Evolutionary conservation across 148 eudicot species (phyloP), one percentile per base, ranked within the genome.

Genomic region (Camellia granthamiana): DNA sequence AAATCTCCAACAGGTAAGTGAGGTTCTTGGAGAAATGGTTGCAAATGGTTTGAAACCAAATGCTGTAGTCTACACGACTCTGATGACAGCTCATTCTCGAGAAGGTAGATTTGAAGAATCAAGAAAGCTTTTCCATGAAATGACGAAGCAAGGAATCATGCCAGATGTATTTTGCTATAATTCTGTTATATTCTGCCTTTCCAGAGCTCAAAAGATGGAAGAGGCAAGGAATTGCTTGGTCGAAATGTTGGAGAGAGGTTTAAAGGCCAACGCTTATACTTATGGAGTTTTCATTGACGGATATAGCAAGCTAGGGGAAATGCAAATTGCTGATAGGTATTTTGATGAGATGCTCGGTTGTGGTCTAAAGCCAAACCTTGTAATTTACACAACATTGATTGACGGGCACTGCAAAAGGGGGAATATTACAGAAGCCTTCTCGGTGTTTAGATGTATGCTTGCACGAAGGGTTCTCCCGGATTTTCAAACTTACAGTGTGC

Each of bases 111-210:
- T 85, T 78, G 87, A 87, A 52, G 90, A 85, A 69, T 94, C 93
- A 73, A 68, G 80, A 67, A 79, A 77, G 61, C 80, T 93, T 83
- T 85, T 95, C 72, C 80, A 89, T 21, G 86, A 77, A 19, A 95
- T 93, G 98, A 78, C 80, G 79, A 84, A 86, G 72, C 84, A 82
- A 83, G 97, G 92, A 11, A 65, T 90, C 74, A 21, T 55, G n/a
- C 97, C 97, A 43, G 97, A 93, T 87, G 84, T 85, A 1, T 88
- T 89, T 75, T 95, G 97, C 83, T 95, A 89, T 60, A 92, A 92
- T 82, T 79, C 92, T 56, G 82, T 93, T 64, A 85, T 95, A 54
- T 76, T 81, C 79, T 90, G 97, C 66, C 92, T 95, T 30, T 90
- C 92, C 84, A 89, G 84, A 82, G 92, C 82, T 38, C 86, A 86